Percentiles rank a stretch among this genome's conserved stretches.
These are phyloP conservation scores for Cladosporium halotolerans DNA, from an alignment of 2,329 filamentous ascomycete genomes.

Conservation along the genomic window DNA sequence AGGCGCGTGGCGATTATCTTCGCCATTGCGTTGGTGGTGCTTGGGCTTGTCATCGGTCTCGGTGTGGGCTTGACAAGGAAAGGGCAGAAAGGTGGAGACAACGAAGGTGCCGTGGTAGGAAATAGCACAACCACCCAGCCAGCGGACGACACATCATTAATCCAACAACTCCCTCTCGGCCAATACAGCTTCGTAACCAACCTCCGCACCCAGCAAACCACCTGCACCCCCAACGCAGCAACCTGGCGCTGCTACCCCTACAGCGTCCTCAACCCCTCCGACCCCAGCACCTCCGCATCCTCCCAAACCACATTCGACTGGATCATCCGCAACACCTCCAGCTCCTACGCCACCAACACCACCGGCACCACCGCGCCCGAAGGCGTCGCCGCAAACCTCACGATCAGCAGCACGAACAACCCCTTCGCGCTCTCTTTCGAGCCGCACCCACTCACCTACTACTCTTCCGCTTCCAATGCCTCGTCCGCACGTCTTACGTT, in stretches of 20 bases:
- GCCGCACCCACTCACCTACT: constrained; percentile 45
- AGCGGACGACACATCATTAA: background rate
- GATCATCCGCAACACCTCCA: constrained; percentile 46
- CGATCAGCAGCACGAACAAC: constrained; percentile 48
- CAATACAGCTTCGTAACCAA: constrained; percentile 56
- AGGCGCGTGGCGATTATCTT: constrained; percentile 36
- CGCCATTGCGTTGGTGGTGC: constrained; percentile 30
- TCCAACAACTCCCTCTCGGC: constrained; percentile 52
- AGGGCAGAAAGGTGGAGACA: constrained; percentile 12
- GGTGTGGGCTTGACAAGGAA: constrained; percentile 28
- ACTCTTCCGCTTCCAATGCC: constrained; percentile 39
- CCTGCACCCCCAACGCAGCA: constrained; percentile 52
- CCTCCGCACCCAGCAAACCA: constrained; percentile 47
- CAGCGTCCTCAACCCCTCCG: constrained; percentile 40
- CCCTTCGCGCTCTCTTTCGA: constrained; percentile 53
- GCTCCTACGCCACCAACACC: constrained; percentile 37
- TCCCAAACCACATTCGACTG: constrained; percentile 54
- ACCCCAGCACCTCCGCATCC: constrained; percentile 26
- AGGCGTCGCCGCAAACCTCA: constrained; percentile 30
- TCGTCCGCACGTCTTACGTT: constrained; percentile 54
- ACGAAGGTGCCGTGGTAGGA: constrained; percentile 13
- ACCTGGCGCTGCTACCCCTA: constrained; percentile 61
- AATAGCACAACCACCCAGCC: constrained; percentile 12
- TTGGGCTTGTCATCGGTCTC: constrained; percentile 35
- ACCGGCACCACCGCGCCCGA: constrained; percentile 55